Evolutionary conservation across 495 filamentous ascomycete species (phyloP).

Genomic region (Amorphotheca resinae): DNA sequence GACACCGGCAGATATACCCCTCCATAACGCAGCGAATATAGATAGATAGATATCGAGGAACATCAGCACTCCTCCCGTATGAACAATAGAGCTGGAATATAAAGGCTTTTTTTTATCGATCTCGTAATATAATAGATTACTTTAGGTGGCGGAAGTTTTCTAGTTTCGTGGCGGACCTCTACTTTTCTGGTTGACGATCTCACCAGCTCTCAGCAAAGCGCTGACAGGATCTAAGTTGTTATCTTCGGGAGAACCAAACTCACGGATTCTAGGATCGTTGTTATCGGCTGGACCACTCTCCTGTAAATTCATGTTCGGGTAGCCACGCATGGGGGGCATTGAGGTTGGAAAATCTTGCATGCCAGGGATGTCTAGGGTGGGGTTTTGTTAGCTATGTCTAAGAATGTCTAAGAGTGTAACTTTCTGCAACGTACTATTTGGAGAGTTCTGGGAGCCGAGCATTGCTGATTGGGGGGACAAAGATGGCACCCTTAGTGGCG

Average conservation of each 20-base stretch:
- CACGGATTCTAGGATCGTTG: slow-evolving; percentile 4
- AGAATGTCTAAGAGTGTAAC: neutral
- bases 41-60: no score
- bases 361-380: slow-evolving; percentile 1
- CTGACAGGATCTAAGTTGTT: slow-evolving; percentile 25
- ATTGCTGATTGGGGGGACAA: slow-evolving; percentile 17
- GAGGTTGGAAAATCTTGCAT: slow-evolving; percentile 12
- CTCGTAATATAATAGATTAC: no score
- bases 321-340: slow-evolving; percentile 11
- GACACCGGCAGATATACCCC: neutral
- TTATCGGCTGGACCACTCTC: neutral
- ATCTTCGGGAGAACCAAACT: slow-evolving; percentile 7
- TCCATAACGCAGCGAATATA: neutral
- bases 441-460: slow-evolving; percentile 8
- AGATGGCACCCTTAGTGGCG: slow-evolving; percentile 17
- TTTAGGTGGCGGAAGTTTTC: no score
- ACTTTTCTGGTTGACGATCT: slow-evolving; percentile 31
- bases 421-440: slow-evolving; percentile 12
- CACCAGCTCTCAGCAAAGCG: slow-evolving; percentile 39
- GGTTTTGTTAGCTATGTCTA: neutral
- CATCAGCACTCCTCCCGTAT: no score
- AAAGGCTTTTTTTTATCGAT: no score
- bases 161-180: neutral
- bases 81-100: no score
- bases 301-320: slow-evolving; percentile 1